Percentiles rank a stretch among this genome's conserved stretches.
Conservation (phyloP, 140 eudicot genomes). For the Flaveria floridana region DNA sequence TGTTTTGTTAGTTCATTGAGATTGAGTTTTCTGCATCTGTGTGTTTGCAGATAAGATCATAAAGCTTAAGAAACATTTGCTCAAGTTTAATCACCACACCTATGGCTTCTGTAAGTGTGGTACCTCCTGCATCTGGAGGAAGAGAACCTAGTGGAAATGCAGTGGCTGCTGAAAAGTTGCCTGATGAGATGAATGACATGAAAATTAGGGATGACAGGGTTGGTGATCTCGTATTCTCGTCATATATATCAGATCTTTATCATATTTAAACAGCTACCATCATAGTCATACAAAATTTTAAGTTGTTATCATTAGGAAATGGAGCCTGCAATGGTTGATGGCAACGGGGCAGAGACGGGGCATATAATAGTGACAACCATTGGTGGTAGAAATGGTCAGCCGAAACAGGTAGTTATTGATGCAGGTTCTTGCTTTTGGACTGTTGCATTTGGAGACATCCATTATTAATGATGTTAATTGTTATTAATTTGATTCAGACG, state of each 20-base stretch:
- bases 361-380: slow-evolving; percentile 89
- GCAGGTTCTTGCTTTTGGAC: neutral
- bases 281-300: neutral
- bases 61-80: slow-evolving; percentile 27
- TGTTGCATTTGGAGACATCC: neutral
- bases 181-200: slow-evolving; percentile 81
- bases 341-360: slow-evolving; percentile 88
- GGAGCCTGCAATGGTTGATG: slow-evolving; percentile 80
- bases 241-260: neutral
- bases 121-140: slow-evolving; percentile 53
- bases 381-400: slow-evolving; percentile 85
- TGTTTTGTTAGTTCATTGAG: neutral
- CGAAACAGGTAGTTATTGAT: slow-evolving; percentile 60
- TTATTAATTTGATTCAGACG: slow-evolving; percentile 44
- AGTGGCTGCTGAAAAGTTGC: slow-evolving; percentile 57
- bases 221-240: neutral
- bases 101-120: slow-evolving; percentile 65
- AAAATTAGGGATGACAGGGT: slow-evolving; percentile 86
- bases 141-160: slow-evolving; percentile 52
- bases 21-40: neutral
- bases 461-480: slow-evolving; percentile 14
- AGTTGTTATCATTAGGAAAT: slow-evolving; percentile 50
- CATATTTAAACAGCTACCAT: neutral
- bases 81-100: slow-evolving; percentile 3
- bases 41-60: slow-evolving; percentile 20